Evolutionary conservation across 441 rosid species (phyloP), one percentile per base, ranked within the genome.

Genomic region (Euphorbia celastroides): DNA sequence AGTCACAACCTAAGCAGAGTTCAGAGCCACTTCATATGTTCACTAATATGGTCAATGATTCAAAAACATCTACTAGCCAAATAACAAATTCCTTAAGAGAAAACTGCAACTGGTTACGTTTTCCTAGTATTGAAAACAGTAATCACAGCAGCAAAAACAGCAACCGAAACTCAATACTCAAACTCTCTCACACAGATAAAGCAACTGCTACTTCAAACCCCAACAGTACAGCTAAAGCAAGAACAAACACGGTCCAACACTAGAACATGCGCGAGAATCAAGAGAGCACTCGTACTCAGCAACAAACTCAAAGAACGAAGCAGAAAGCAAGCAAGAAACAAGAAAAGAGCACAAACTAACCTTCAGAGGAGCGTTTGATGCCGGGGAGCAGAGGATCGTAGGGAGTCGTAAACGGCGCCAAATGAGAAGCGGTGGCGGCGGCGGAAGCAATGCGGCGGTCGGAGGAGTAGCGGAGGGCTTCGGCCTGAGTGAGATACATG

Each of bases 281-380:
- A 38, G 5, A 3, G 2, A 9, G 5, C 8, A 38, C 12, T 3
- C 11, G 44, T 7, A 4, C 12, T 3, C 5, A 11, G 44, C 13
- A 26, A 17, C 1, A 44, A 26, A 17, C 1, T 32, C 3, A 44
- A 50, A n/a, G 14, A 38, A 32, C 14, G 12, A 32, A 16, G 28
- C 36, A 54, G 28, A 44, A 23, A 52, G 9, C 7, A 32, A 51
- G 38, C 16, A 32, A 46, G 17, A 26, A 20, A 42, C 52, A 57
- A 36, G 62, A 28, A 16, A 36, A 11, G 58, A 51, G 46, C 41
- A 42, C 44, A 57, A 52, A 48, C 73, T 54, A 70, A 86, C 96
- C 96, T 78, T 84, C 88, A 60, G 93, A 79, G 64, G 90, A 62
- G 68, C 93, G 97, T 77, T 90, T 90, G 76, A 83, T 71, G 57